Evolutionary conservation across 2,329 filamentous ascomycete species (phyloP), one percentile per base, ranked within the genome.

Genomic region (Neophaeococcomyces mojaviensis): DNA sequence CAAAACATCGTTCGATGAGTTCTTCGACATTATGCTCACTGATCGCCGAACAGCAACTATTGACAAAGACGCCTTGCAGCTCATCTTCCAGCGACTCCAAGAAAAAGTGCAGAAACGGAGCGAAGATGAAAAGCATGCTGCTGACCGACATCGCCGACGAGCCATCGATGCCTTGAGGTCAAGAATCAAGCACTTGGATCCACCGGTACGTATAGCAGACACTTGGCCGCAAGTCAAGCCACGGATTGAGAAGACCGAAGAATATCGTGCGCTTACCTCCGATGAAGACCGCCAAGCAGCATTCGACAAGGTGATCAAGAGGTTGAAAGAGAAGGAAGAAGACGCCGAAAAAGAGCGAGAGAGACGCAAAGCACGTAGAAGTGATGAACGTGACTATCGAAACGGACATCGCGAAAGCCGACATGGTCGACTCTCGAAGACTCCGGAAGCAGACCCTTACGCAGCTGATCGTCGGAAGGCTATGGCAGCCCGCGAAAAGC

Each of bases 381-480:
- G 81, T 32, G 66, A 68, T 50, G 71, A 82, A 55, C 79, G 84
- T 59, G 81, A 79, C 36, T 73, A 76, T 59, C 80, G 68, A 40
- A 68, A 67, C 47, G 61, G 64, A 31, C 58, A 61, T 39, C 49
- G 55, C 7, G 55, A 58, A 13, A 46, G 58, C 20, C 59, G 63
- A 28, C 59, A 64, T 38, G 64, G 64, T 42, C 75, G 86, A 57
- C 78, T 79, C 57, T 94, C 86, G 61, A 87, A 88, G 58, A 89
- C 84, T 57, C 89, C 88, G n/a, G 92, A 97, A 65, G 79, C 80
- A 48, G 89, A 98, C 68, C 80, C 87, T 16, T 98, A 98, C 65
- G 92, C 97, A 67, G 92, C 89, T 49, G 92, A 98, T 63, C 82
- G 92, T 55, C 84, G 88, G 59, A 92, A 90, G 65, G 90, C 90